Conservation (phyloP, 2,329 filamentous ascomycete species). For the Fusarium torreyae region DNA sequence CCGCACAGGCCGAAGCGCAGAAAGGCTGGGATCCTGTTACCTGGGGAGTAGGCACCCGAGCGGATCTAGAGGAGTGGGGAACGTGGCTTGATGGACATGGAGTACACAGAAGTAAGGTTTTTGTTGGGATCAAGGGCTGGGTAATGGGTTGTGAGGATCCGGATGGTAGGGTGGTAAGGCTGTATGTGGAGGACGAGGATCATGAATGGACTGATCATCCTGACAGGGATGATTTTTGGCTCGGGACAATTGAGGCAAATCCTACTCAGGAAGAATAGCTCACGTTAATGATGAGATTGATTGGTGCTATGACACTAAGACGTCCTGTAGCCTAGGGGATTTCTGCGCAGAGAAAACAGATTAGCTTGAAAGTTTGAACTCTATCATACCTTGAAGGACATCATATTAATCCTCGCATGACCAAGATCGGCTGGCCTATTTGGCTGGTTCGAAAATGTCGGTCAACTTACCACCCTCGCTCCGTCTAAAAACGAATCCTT, state of each 20-base stretch:
- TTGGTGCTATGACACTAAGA: no score
- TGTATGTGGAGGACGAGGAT: neutral
- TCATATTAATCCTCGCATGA: no score
- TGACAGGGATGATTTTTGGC: neutral
- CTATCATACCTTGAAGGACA: no score
- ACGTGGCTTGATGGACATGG: neutral
- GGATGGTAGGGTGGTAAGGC: neutral
- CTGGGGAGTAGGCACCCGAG: neutral
- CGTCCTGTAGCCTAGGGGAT: no score
- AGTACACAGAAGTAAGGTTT: neutral
- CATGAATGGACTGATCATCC: constrained; percentile 2
- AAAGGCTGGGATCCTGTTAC: constrained; percentile 7
- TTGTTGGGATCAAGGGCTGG: neutral
- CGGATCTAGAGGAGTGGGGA: neutral
- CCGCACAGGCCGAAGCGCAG: neutral
- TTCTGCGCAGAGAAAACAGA: no score
- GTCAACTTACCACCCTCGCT: no score
- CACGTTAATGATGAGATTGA: no score
- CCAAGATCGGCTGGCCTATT: no score
- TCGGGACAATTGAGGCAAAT: neutral
- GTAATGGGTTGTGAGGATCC: constrained; percentile 8
- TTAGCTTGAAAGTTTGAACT: no score
- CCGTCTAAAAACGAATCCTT: no score
- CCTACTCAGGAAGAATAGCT: neutral
- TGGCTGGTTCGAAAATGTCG: no score